Evolutionary conservation across 1,284 basidiomycete species (phyloP), one percentile per base, ranked within the genome.

Genomic region (Rhodotorula sp.): DNA sequence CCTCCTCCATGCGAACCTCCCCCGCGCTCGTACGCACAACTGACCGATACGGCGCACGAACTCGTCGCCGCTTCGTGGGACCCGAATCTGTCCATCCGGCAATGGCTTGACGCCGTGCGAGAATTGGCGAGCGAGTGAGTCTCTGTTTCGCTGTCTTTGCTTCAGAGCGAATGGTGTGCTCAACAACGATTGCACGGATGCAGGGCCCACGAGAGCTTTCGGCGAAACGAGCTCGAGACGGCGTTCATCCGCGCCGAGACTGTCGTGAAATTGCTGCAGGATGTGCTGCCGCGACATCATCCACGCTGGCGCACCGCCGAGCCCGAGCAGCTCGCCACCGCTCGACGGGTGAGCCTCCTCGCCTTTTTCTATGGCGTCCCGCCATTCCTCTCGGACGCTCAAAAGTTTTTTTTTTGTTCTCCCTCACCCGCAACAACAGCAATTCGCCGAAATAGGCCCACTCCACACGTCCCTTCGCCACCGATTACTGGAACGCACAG

Each of bases 231-330:
- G 18, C n/a, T 15, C 2, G 56, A 74, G 70, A 60, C 65, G 28
- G 70, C 73, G 5, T 74, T 71, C 47, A 59, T 74, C 21, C 62
- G 70, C 6, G 28, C 58, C 1, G 63, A 60, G 6, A 72, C 67
- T 1, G 66, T 68, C 5, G 26, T 67, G 48, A 64, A 66, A 49
- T 63, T 74, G 5, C 59, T 57, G 6, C 61, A 34, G 3, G 65
- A 74, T 14, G 54, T 70, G 12, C 55, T 74, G 31, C 73, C 73
- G 3, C 21, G 58, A 4, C 63, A 68, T 4, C 73, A 74, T 34
- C 66, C 65, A 1, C 62, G 66, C 1, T 74, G 68, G 67, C n/a
- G 5, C 0, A 16, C 59, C 5, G 34, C 67, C 10, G 8, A 59
- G 5, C 19, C 43, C 2, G 31, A 28, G 3, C 55, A 68, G 10